A percentile compares a stretch with the other conserved stretches of the same genome.
Evolutionary conservation across 2,329 filamentous ascomycete species (phyloP).

Genomic region (Xylaria sp.): DNA sequence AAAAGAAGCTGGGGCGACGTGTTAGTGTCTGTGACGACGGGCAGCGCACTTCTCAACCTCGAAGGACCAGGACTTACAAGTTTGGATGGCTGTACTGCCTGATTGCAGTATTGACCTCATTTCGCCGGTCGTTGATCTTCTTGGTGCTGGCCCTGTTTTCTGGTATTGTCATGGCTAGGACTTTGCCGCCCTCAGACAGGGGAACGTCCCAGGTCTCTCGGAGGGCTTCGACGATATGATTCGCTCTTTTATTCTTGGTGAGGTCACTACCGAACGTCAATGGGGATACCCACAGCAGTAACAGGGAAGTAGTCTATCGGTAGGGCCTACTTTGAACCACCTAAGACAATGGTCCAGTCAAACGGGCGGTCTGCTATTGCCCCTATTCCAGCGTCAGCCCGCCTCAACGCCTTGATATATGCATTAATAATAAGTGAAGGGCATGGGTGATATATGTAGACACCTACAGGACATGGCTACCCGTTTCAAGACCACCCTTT

Average conservation of each 20-base stretch:
- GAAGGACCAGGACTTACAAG: slow-evolving; percentile 1
- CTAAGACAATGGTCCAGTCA: slow-evolving; percentile 9
- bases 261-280: slow-evolving; percentile 1
- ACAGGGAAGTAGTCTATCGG: neutral
- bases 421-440: neutral
- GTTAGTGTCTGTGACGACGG: too few species aligned
- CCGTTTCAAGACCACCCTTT: slow-evolving; percentile 3
- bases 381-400: neutral
- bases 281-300: neutral
- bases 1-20: neutral
- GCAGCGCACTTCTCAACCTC: too few species aligned
- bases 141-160: slow-evolving; percentile 1
- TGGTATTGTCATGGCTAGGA: slow-evolving; percentile 7
- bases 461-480: slow-evolving; percentile 3
- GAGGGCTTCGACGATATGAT: slow-evolving; percentile 2
- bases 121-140: slow-evolving; percentile 1
- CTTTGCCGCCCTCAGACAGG: slow-evolving; percentile 3
- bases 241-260: slow-evolving; percentile 3
- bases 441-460: neutral
- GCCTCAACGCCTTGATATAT: neutral
- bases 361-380: slow-evolving; percentile 6
- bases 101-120: slow-evolving; percentile 3
- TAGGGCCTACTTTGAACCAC: slow-evolving; percentile 4
- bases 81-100: neutral
- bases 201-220: slow-evolving; percentile 2